These are phyloP conservation scores for Curvularia eragrostidis DNA, from an alignment of 2,329 filamentous ascomycete genomes.

Conservation along the genomic window DNA sequence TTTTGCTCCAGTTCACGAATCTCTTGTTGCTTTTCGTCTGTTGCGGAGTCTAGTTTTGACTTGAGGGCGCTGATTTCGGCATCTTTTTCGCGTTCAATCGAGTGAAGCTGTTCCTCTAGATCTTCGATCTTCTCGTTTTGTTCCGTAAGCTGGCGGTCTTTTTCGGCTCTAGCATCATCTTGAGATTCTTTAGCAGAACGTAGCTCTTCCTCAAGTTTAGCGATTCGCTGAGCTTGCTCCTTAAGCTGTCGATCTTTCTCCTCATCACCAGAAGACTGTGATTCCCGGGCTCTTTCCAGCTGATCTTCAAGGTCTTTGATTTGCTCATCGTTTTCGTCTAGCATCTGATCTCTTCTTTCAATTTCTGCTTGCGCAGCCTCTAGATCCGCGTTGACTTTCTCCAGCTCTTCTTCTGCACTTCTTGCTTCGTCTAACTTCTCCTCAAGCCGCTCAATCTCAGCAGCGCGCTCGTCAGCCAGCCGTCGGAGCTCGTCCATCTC, in stretches of 20 bases:
- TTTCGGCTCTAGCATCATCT: conserved; percentile 33
- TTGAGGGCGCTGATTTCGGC: conserved; percentile 53
- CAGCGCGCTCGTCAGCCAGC: conserved; percentile 53
- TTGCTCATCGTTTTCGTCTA: conserved; percentile 50
- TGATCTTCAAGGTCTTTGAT: conserved; percentile 45
- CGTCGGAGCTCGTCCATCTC: conserved; percentile 61
- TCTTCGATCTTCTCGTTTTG: conserved; percentile 45
- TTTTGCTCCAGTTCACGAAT: conserved; percentile 58
- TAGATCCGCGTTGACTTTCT: conserved; percentile 45
- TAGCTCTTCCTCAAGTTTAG: conserved; percentile 38
- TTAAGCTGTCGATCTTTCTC: conserved; percentile 41
- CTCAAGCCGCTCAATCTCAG: conserved; percentile 45
- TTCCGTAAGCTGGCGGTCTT: conserved; percentile 40
- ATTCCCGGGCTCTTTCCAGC: conserved; percentile 40
- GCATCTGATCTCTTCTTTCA: conserved; percentile 41
- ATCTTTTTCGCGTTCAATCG: conserved; percentile 46
- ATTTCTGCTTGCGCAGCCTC: conserved; percentile 46
- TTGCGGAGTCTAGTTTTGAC: conserved; percentile 50
- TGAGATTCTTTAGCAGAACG: conserved; percentile 34
- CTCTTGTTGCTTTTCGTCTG: conserved; percentile 52
- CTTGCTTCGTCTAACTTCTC: conserved; percentile 43
- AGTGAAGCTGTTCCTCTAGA: conserved; percentile 40
- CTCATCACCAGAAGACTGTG: conserved; percentile 35
- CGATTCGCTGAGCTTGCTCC: conserved; percentile 40
- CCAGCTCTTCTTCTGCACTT: conserved; percentile 43